Evolutionary conservation across 1,284 basidiomycete species (phyloP).

Genomic region (Porodaedalea pini): DNA sequence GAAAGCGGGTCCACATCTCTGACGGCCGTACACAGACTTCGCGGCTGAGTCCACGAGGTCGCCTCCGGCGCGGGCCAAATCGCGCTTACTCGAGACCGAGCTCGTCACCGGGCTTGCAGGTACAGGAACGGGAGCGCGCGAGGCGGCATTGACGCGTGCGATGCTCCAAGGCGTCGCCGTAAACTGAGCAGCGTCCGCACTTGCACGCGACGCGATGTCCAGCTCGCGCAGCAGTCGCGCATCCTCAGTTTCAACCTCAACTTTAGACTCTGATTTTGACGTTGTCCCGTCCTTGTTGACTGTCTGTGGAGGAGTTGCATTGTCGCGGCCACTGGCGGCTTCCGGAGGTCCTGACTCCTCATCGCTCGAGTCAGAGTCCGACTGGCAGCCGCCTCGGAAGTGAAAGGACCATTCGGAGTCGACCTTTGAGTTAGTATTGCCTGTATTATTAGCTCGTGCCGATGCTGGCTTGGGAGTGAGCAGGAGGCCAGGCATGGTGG

Average conservation of each 20-base stretch:
- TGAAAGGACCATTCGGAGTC: conserved; percentile 13
- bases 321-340: background rate
- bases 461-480: background rate
- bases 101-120: too few species aligned
- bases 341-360: too few species aligned
- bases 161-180: conserved; percentile 74
- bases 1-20: background rate
- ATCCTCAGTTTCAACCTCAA: conserved; percentile 10
- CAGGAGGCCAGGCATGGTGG: conserved; percentile 13
- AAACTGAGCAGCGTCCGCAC: conserved; percentile 52
- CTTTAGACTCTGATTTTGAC: background rate
- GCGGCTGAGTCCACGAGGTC: background rate
- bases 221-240: conserved; percentile 44
- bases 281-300: background rate
- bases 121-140: conserved; percentile 30
- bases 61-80: background rate
- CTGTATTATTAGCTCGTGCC: background rate
- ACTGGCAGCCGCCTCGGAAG: conserved; percentile 11
- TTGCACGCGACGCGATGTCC: conserved; percentile 49
- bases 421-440: background rate
- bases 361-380: conserved; percentile 10
- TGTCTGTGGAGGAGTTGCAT: background rate
- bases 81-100: too few species aligned
- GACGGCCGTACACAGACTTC: too few species aligned
- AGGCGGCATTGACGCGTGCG: conserved; percentile 66